Percentiles rank a stretch among this genome's conserved stretches.
Conservation (phyloP, 176 grass and related monocot genomes). For the Oryza meridionalis region DNA sequence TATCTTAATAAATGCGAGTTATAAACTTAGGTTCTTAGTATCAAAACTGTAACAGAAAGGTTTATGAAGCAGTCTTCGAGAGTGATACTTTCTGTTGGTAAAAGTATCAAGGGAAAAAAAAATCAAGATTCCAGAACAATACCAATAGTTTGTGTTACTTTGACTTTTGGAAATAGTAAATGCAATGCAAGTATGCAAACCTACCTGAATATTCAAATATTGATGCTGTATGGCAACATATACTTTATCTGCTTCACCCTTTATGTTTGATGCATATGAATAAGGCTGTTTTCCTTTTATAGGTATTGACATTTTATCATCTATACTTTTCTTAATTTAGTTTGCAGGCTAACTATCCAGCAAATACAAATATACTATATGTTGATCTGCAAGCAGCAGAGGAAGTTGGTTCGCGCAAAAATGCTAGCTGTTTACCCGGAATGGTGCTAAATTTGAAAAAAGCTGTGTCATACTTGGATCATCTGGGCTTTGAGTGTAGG, state of each 20-base stretch:
- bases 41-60: background rate
- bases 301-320: slow-evolving; percentile 30
- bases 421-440: slow-evolving; percentile 81
- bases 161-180: background rate
- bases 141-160: background rate
- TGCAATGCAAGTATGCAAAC: slow-evolving; percentile 24
- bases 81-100: background rate
- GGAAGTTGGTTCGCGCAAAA: slow-evolving; percentile 78
- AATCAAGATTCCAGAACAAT: background rate
- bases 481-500: slow-evolving; percentile 94
- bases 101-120: background rate
- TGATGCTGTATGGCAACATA: slow-evolving; percentile 3
- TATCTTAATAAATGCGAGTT: background rate
- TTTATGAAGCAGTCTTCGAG: background rate
- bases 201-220: background rate
- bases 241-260: slow-evolving; percentile 2
- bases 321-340: slow-evolving; percentile 58
- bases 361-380: slow-evolving; percentile 99
- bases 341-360: slow-evolving; percentile 83
- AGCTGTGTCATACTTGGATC: slow-evolving; percentile 75
- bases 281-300: background rate
- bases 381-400: slow-evolving; percentile 84
- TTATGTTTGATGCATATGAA: slow-evolving; percentile 13
- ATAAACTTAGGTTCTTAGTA: background rate
- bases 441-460: slow-evolving; percentile 98